phyloP scores from a whole-genome alignment of 2,329 filamentous ascomycete genomes.

The Stagonosporopsis rhizophila region DNA sequence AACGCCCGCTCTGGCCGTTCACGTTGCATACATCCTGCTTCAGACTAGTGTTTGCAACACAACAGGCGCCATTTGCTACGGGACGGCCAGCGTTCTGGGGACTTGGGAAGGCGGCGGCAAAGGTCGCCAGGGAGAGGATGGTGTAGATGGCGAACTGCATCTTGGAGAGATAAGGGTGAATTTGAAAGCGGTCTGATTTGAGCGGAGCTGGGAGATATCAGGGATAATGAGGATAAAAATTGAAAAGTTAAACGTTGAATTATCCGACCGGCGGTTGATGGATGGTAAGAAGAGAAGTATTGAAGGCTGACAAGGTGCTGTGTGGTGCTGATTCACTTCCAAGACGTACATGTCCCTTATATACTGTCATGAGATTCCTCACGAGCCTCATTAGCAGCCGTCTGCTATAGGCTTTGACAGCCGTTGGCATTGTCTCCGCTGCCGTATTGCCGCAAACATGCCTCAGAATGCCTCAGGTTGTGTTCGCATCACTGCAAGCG shows the following conservation, averaged over 20 bases:
- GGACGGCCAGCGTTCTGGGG: constrained; percentile 35
- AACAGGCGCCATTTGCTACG: constrained; percentile 36
- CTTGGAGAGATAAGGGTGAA: background rate
- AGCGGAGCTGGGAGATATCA: too few species aligned
- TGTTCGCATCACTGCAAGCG: constrained; percentile 1
- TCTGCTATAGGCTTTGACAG: background rate
- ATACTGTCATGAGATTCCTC: too few species aligned
- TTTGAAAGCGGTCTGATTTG: background rate
- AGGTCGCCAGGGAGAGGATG: constrained; percentile 28
- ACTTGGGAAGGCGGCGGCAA: constrained; percentile 28
- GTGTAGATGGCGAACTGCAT: constrained; percentile 37
- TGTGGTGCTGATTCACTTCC: background rate
- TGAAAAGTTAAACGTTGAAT: background rate
- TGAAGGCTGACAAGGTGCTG: background rate
- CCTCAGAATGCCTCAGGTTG: constrained; percentile 12
- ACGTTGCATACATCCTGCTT: constrained; percentile 43
- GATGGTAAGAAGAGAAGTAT: background rate
- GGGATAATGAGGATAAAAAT: background rate
- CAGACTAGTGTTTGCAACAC: constrained; percentile 34
- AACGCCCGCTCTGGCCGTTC: constrained; percentile 36
- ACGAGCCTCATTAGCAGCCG: background rate
- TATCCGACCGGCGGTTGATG: background rate
- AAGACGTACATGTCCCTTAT: background rate
- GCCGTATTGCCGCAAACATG: background rate
- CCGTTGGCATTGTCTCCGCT: background rate